These are phyloP conservation scores for Cytospora mali DNA, from an alignment of 2,329 filamentous ascomycete species.

Conservation along the genomic window DNA sequence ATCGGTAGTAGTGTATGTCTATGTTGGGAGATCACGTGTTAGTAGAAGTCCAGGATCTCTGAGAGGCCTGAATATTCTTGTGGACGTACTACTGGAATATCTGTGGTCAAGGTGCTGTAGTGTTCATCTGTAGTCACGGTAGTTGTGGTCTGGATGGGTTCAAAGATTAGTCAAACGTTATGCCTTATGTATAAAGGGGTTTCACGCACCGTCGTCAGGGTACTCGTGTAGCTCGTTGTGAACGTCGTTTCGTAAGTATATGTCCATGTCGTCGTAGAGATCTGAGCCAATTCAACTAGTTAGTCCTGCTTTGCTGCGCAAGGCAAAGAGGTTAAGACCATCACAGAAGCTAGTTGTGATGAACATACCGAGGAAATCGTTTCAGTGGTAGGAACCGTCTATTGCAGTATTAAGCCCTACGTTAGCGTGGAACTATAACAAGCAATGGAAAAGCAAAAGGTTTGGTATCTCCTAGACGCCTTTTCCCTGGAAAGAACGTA, in stretches of 20 bases:
- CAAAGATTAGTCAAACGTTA: neutral
- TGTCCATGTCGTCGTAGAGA: neutral
- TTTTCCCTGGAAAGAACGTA: neutral
- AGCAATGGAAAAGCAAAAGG: neutral
- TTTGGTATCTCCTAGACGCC: neutral
- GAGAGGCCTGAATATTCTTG: neutral
- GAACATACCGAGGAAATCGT: neutral
- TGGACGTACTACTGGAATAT: neutral
- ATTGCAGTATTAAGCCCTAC: neutral
- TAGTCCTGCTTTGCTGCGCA: neutral
- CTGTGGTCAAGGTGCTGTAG: neutral
- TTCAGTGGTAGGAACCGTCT: neutral
- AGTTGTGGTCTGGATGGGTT: neutral
- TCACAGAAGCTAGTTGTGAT: neutral
- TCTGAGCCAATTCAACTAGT: neutral
- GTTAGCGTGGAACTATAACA: too few species aligned
- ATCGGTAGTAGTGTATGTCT: neutral
- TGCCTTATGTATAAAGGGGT: neutral
- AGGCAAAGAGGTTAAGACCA: neutral
- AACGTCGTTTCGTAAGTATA: neutral
- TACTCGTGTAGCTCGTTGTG: neutral
- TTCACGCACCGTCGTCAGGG: neutral
- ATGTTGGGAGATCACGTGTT: neutral
- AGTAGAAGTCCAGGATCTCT: neutral
- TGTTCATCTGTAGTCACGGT: neutral